Evolutionary conservation across 192 early-diverging fungal species (phyloP).

Genomic region (Backusella liffmaniae): DNA sequence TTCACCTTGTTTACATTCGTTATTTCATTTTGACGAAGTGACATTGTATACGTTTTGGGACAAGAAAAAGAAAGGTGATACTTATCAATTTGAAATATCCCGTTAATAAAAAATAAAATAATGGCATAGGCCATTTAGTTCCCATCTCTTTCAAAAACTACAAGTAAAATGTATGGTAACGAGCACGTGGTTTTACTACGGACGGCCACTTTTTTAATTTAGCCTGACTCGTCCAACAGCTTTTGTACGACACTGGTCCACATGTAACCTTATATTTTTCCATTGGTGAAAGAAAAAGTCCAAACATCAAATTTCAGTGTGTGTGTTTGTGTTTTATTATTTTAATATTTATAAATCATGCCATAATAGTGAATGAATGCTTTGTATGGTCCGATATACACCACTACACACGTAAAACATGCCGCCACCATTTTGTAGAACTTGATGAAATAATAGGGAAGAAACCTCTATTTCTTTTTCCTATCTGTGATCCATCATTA

Average conservation of each 20-base stretch:
- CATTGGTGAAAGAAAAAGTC: neutral
- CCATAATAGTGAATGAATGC: neutral
- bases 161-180: neutral
- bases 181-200: constrained; percentile 1
- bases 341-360: neutral
- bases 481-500: neutral
- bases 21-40: neutral
- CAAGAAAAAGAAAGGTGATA: neutral
- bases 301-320: neutral
- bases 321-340: no score
- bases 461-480: neutral
- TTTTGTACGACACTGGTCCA: neutral
- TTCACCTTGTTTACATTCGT: neutral
- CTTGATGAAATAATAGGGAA: neutral
- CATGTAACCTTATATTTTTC: neutral
- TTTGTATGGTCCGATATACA: neutral
- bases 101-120: neutral
- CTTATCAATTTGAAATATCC: neutral
- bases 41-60: neutral
- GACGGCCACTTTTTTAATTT: neutral
- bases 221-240: neutral
- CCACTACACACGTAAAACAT: no score
- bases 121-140: neutral
- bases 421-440: neutral
- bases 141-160: neutral